Evolutionary conservation across 2,329 filamentous ascomycete genomes (phyloP).

Genomic region (Daldinia eschscholtzii): DNA sequence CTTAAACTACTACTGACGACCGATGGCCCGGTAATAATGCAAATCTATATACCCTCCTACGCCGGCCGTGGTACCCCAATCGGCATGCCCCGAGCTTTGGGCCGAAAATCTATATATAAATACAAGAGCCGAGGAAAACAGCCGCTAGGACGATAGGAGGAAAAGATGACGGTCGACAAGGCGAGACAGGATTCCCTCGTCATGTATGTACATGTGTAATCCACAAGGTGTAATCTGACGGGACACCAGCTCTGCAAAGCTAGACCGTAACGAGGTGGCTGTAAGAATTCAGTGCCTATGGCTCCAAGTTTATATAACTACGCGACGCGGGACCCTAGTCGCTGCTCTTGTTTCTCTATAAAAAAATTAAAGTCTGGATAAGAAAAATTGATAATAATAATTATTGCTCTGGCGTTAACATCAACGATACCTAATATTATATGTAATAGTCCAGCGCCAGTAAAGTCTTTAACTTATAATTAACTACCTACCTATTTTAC

Average conservation of each 20-base stretch:
- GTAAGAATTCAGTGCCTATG: neutral
- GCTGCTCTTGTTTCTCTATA: too few relatives aligned
- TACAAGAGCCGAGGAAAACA: conserved; percentile 19
- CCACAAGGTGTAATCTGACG: conserved; percentile 1
- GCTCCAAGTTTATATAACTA: conserved; percentile 19
- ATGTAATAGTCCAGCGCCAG: neutral
- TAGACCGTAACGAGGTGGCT: neutral
- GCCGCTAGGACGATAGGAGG: conserved; percentile 13
- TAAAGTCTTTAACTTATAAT: neutral
- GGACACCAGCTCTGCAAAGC: neutral
- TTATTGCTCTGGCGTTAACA: neutral
- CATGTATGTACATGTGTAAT: conserved; percentile 7
- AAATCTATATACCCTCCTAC: conserved; percentile 16
- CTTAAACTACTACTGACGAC: neutral
- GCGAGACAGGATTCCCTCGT: neutral
- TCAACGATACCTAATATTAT: neutral
- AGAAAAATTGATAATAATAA: too few relatives aligned
- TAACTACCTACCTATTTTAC: neutral
- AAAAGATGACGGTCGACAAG: neutral
- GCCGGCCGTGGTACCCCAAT: conserved; percentile 3
- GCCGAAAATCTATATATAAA: conserved; percentile 25
- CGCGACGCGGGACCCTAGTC: conserved; percentile 10
- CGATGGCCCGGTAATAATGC: neutral
- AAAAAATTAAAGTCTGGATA: too few relatives aligned
- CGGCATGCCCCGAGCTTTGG: conserved; percentile 2